phyloP scores from a whole-genome alignment of 805 yeast species.

The Brettanomyces naardenensis region DNA sequence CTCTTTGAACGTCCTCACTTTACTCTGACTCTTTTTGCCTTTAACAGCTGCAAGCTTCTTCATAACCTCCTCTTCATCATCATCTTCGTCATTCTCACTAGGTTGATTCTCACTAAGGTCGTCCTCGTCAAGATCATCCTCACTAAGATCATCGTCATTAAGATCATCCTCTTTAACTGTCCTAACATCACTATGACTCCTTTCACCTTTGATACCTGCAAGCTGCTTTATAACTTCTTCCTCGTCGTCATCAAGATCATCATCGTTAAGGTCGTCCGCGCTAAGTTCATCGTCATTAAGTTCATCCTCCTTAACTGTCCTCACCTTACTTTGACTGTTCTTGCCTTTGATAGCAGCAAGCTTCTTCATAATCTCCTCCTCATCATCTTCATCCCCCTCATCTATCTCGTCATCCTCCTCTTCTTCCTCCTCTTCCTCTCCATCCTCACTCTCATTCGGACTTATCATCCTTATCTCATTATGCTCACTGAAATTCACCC shows the following conservation, averaged over 20 bases:
- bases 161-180: no score
- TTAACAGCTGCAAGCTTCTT: conserved; percentile 7
- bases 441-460: conserved; percentile 17
- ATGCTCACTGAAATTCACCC: conserved; percentile 14
- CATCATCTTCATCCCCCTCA: conserved; percentile 20
- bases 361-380: conserved; percentile 17
- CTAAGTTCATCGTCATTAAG: no score
- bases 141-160: no score
- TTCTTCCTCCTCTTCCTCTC: conserved; percentile 12
- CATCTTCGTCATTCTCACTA: conserved; percentile 9
- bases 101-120: no score
- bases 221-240: conserved; percentile 8
- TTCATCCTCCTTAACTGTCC: no score
- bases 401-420: conserved; percentile 20
- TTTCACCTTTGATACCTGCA: conserved; percentile 8
- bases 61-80: conserved; percentile 7
- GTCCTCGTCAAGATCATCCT: no score
- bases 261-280: no score
- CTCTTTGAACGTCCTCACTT: no score
- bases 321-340: no score
- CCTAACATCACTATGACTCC: no score
- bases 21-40: conserved; percentile 5
- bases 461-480: conserved; percentile 18
- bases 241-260: conserved; percentile 4
- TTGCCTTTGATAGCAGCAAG: no score